A percentile compares a stretch with the other conserved stretches of the same genome.
These are phyloP conservation scores for Blyttiomyces sp. DNA, from an alignment of 371 early-diverging fungal species.

Conservation along the genomic window DNA sequence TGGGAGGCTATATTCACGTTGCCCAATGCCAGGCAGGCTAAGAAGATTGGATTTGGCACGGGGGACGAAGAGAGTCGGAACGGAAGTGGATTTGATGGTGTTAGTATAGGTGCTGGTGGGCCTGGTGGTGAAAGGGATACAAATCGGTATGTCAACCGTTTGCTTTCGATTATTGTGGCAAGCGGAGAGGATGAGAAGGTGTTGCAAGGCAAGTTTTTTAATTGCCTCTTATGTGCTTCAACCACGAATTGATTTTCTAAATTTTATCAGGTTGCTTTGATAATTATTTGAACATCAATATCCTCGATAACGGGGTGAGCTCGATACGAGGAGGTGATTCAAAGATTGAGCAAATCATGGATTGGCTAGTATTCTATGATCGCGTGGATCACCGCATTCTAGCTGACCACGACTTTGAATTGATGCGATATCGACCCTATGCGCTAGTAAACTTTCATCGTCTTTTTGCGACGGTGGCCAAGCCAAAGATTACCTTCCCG, in stretches of 20 bases:
- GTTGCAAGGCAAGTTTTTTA: slow-evolving; percentile 61
- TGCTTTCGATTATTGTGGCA: slow-evolving; percentile 53
- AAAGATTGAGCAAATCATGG: slow-evolving; percentile 60
- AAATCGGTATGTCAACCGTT: slow-evolving; percentile 38
- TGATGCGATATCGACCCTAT: slow-evolving; percentile 71
- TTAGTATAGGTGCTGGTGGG: background rate
- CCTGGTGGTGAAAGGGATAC: slow-evolving; percentile 5
- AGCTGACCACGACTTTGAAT: slow-evolving; percentile 21
- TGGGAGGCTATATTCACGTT: slow-evolving; percentile 74
- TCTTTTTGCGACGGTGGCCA: slow-evolving; percentile 72
- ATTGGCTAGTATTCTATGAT: slow-evolving; percentile 87
- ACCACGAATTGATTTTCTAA: background rate
- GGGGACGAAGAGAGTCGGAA: slow-evolving; percentile 26
- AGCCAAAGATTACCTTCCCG: slow-evolving; percentile 75
- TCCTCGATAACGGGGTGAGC: slow-evolving; percentile 63
- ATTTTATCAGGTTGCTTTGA: slow-evolving; percentile 76
- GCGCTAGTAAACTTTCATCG: slow-evolving; percentile 74
- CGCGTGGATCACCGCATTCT: slow-evolving; percentile 47
- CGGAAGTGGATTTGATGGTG: slow-evolving; percentile 16
- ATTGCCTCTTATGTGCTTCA: background rate
- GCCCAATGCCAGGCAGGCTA: slow-evolving; percentile 16
- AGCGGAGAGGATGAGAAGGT: slow-evolving; percentile 82
- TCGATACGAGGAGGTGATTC: slow-evolving; percentile 29
- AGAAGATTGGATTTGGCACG: slow-evolving; percentile 6
- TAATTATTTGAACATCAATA: slow-evolving; percentile 73